phyloP scores from a whole-genome alignment of 257 asterid genomes.

The Salvia miltiorrhiza region DNA sequence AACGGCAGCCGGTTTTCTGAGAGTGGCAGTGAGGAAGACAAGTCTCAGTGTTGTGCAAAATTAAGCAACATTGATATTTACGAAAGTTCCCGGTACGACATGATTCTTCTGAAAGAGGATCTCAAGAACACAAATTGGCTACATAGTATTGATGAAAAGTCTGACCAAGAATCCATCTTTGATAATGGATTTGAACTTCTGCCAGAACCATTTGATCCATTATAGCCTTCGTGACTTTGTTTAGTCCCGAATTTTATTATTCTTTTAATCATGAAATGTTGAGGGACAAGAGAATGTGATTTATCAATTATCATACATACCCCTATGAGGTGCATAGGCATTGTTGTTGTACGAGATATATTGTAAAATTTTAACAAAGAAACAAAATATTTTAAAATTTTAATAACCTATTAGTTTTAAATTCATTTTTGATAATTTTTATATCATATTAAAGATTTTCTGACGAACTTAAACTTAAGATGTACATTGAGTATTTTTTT shows the following conservation, averaged over 20 bases:
- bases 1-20: constrained; percentile 54
- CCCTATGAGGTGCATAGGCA: background rate
- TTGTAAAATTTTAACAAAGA: too few relatives aligned
- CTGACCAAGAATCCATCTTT: constrained; percentile 78
- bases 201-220: constrained; percentile 88
- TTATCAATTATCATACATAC: too few relatives aligned
- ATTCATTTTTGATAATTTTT: too few relatives aligned
- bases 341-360: constrained; percentile 10
- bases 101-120: constrained; percentile 83
- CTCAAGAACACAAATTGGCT: constrained; percentile 83
- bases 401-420: too few relatives aligned
- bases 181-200: constrained; percentile 82
- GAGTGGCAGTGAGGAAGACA: constrained; percentile 63
- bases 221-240: constrained; percentile 33
- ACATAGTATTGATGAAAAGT: constrained; percentile 73
- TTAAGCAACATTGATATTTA: constrained; percentile 57
- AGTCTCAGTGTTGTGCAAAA: constrained; percentile 49
- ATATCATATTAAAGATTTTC: too few relatives aligned
- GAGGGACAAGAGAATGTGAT: constrained; percentile 17
- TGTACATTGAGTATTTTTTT: too few relatives aligned
- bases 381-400: too few relatives aligned
- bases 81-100: constrained; percentile 91
- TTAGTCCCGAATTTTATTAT: constrained; percentile 2
- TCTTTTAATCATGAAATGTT: constrained; percentile 10
- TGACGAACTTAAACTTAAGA: too few relatives aligned